These are phyloP conservation scores for Pseudocercospora musae DNA, from an alignment of 2,329 filamentous ascomycete species.

Conservation along the genomic window DNA sequence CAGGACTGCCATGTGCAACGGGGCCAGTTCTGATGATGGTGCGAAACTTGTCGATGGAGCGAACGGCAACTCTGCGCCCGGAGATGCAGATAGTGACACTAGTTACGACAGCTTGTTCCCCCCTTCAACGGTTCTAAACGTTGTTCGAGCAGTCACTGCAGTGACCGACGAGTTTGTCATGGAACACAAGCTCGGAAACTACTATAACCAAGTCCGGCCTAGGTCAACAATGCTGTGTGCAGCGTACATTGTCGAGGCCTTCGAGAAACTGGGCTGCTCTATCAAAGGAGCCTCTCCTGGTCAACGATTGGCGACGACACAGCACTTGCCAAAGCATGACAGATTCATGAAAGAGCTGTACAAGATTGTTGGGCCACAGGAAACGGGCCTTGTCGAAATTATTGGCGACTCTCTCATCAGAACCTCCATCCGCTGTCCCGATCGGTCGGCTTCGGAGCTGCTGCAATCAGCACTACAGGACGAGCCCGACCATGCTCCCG, in stretches of 20 bases:
- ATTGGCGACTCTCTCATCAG: conserved; percentile 2
- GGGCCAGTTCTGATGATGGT: not conserved
- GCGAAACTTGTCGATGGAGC: not conserved
- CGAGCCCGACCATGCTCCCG: conserved; percentile 10
- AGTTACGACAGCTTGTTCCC: not conserved
- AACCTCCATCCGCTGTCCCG: not conserved
- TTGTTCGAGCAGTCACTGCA: not conserved
- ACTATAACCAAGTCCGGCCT: conserved; percentile 10
- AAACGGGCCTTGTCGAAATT: conserved; percentile 4
- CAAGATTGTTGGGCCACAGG: not conserved
- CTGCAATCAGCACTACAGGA: conserved; percentile 3
- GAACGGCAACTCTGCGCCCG: not conserved
- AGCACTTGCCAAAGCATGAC: conserved; percentile 1
- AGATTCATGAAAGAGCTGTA: conserved; percentile 5
- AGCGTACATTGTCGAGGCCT: conserved; percentile 11
- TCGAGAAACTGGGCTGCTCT: conserved; percentile 11
- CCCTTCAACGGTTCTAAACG: not conserved
- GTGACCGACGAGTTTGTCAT: not conserved
- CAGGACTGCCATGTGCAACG: not conserved
- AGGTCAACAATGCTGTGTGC: conserved; percentile 2
- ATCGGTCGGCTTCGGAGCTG: not conserved
- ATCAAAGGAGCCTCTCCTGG: not conserved
- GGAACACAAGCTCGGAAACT: conserved; percentile 4
- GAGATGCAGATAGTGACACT: too few species aligned
- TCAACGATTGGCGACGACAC: not conserved